Evolutionary conservation across 1,139 yeast genomes (phyloP), one percentile per base, ranked within the genome.

Genomic region (Pichia inconspicua): DNA sequence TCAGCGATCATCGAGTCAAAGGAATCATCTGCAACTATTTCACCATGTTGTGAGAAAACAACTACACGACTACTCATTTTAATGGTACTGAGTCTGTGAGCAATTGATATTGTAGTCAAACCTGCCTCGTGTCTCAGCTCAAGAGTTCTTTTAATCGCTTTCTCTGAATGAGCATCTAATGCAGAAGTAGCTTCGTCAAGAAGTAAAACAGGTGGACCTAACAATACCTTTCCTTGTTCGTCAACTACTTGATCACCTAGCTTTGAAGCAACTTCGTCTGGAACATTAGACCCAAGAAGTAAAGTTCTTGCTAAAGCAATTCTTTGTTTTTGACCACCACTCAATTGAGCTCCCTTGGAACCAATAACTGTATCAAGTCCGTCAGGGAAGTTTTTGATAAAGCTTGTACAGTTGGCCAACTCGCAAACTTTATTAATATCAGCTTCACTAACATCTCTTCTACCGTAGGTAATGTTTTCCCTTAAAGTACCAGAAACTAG

Each of bases 241-340:
- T 53, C 53, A 25, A 48, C 34, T 11, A 49, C 35, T 5, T 43
- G 15, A 8, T 45, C 40, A 25, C 45, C 30, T 15, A 56, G 42
- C n/a, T 46, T 43, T 2, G 42, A n/a, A 28, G 22, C 42, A 4
- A 48, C 40, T 3, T 37, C 44, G 1, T 44, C 52, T 5, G 53
- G 25, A 27, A 56, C 56, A 10, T 55, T 48, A 11, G 63, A 51
- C 4, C 62, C 63, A 49, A 85, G 80, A 50, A 86, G 78, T 54
- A 86, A 66, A 0, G 94, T 89, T 46, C 95, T 73, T 1, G 95
- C 95, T 59, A 86, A 78, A 22, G 94, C 89, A 42, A 86, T 80
- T 56, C 95, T 73, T 64, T 86, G 95, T 63, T 83, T 84, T 64
- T 86, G 95, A 10, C 95, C 95, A 47, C 95, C 95, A 63, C 96